Percentiles rank a stretch among this genome's conserved stretches.
Evolutionary conservation across 805 yeast species (phyloP).

Genomic region (Candida gorgasii): DNA sequence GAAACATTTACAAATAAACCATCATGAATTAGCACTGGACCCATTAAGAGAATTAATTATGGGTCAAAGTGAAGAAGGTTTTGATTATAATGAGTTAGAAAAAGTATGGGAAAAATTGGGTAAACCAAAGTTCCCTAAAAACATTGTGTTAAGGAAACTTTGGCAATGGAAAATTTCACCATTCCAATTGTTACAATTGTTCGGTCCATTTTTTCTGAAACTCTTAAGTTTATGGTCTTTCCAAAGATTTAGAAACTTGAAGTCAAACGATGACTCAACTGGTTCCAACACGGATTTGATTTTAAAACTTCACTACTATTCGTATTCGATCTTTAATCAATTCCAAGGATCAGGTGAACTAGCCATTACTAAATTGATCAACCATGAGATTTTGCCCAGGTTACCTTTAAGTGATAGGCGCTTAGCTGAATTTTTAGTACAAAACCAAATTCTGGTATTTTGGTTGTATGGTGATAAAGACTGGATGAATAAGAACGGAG

Average conservation of each 20-base stretch:
- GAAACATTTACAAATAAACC: conserved; percentile 31
- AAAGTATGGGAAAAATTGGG: conserved; percentile 37
- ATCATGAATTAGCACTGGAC: conserved; percentile 34
- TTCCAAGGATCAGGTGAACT: conserved; percentile 45
- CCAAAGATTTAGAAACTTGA: conserved; percentile 35
- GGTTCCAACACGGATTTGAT: conserved; percentile 20
- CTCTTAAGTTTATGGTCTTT: conserved; percentile 44
- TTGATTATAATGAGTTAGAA: conserved; percentile 17
- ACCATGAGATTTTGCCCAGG: conserved; percentile 39
- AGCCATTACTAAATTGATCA: conserved; percentile 43
- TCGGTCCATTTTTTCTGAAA: conserved; percentile 43
- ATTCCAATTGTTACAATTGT: conserved; percentile 36
- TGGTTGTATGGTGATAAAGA: conserved; percentile 46
- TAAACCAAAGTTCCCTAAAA: conserved; percentile 38
- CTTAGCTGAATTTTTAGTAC: conserved; percentile 28
- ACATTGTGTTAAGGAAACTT: conserved; percentile 27
- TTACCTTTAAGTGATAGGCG: conserved; percentile 44
- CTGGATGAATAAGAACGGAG: conserved; percentile 46
- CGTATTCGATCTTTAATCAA: conserved; percentile 44
- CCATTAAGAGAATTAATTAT: conserved; percentile 35
- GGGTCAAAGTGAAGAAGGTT: conserved; percentile 12
- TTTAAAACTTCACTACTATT: conserved; percentile 39
- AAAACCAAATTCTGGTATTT: conserved; percentile 23
- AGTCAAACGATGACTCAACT: conserved; percentile 16
- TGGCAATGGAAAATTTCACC: conserved; percentile 43